These are phyloP conservation scores for Endocalyx cinctus DNA, from an alignment of 2,329 filamentous ascomycete genomes.

Conservation along the genomic window DNA sequence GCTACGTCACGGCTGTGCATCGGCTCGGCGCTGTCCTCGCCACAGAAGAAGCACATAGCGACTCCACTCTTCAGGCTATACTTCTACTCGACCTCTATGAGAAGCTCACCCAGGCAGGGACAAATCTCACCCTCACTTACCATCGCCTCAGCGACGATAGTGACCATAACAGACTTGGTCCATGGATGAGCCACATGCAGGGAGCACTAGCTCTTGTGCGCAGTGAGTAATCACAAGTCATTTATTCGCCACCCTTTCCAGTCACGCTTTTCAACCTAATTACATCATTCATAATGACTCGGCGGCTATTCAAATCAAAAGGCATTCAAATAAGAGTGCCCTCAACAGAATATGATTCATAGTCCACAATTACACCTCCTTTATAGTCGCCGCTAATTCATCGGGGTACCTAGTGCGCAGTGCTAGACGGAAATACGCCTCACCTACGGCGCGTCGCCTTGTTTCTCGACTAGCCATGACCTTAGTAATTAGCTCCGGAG, in stretches of 20 bases:
- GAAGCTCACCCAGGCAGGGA: constrained; percentile 13
- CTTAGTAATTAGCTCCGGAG: constrained; percentile 7
- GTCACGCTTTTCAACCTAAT: too few species aligned
- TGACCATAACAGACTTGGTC: too few species aligned
- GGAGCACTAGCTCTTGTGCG: constrained; percentile 16
- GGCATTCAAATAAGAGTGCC: too few species aligned
- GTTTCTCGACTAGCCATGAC: constrained; percentile 13
- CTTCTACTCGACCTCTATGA: constrained; percentile 24
- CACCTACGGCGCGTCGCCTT: constrained; percentile 4
- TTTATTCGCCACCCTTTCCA: too few species aligned
- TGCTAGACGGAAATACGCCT: constrained; percentile 1
- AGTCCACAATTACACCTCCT: too few species aligned
- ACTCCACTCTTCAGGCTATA: constrained; percentile 17
- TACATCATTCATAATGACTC: too few species aligned
- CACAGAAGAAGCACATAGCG: constrained; percentile 6
- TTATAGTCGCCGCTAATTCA: too few species aligned
- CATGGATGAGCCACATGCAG: constrained; percentile 17
- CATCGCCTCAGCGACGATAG: background rate
- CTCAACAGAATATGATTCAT: too few species aligned
- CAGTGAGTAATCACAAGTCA: constrained; percentile 8
- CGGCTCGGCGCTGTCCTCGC: constrained; percentile 2
- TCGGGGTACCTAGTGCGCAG: constrained; percentile 1
- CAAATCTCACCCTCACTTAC: background rate
- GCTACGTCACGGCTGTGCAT: constrained; percentile 9
- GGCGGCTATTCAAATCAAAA: too few species aligned